Base-by-base conservation (phyloP, 257 asterid species). In the Craterostigma plantagineum region DNA sequence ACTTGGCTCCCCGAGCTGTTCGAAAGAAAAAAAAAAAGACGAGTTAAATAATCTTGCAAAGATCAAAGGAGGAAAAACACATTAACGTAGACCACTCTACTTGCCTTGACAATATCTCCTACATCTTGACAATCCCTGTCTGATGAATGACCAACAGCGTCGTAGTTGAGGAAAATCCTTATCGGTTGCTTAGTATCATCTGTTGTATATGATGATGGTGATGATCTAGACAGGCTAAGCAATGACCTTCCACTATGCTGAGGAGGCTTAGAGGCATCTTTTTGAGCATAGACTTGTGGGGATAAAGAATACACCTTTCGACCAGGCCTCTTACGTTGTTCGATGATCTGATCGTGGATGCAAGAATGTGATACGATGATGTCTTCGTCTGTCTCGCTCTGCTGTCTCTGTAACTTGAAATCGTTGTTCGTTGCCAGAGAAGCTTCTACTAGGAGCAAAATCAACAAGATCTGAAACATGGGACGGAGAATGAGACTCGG, bases 91-190 rank as follows among this genome's bases (percentile, higher is more conserved):
- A 35, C 3, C 40, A 50, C 18, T 27, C 15, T n/a, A n/a, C n/a
- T 78, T 71, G 66, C 97, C 92, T 86, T 86, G 9, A 86, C 97
- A 48, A 73, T 54, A 51, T 81, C 87, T 33, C 94, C 94, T 33
- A 81, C 79, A 51, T 42, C 70, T 54, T 67, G 69, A 53, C 97
- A 86, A 70, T 86, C 97, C 57, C 97, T 75, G 59, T 86, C 93
- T 0, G 92, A 73, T 23, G 97, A 86, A 61, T 86, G 97, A 27
- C 97, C 97, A 49, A 86, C 94, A 51, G 97, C 97, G 56, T 86
- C 97, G 65, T 86, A 86, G 71, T 86, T 86, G 62, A 86, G 64
- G 63, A 66, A 81, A 59, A 86, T 86, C 59, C 97, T 71, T 50
- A 87, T 87, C 9, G 95, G 98, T 35, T 70, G 65, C 61, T 72